phyloP scores from a whole-genome alignment of 805 yeast genomes.

The Saturnispora kantuleensis region DNA sequence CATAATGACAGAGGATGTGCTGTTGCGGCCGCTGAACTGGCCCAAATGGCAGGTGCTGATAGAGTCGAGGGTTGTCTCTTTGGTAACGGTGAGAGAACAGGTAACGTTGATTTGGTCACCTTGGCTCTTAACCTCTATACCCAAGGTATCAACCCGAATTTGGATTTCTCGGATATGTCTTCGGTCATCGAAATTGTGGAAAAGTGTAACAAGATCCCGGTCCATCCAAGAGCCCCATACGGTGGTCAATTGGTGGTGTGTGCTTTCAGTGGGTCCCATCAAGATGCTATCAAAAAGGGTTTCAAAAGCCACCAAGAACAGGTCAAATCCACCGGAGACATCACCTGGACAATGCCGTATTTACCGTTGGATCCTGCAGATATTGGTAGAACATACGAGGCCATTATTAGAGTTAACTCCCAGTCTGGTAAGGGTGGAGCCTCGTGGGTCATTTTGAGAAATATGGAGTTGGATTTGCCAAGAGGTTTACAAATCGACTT shows the following conservation, averaged over 20 bases:
- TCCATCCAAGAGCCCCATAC: slow-evolving; percentile 71
- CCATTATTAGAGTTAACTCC: slow-evolving; percentile 81
- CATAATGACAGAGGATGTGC: slow-evolving; percentile 85
- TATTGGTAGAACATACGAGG: slow-evolving; percentile 83
- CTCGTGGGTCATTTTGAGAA: slow-evolving; percentile 74
- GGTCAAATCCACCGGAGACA: slow-evolving; percentile 24
- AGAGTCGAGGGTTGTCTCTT: slow-evolving; percentile 79
- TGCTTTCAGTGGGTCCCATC: slow-evolving; percentile 81
- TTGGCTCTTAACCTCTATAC: slow-evolving; percentile 69
- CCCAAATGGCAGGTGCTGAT: slow-evolving; percentile 78
- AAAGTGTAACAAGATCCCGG: slow-evolving; percentile 72
- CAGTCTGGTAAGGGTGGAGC: slow-evolving; percentile 88
- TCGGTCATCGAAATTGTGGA: slow-evolving; percentile 65
- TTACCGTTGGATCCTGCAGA: slow-evolving; percentile 79
- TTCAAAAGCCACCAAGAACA: slow-evolving; percentile 39
- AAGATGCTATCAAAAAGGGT: slow-evolving; percentile 82
- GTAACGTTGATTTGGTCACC: slow-evolving; percentile 75
- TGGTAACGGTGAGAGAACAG: slow-evolving; percentile 84
- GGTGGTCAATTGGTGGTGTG: slow-evolving; percentile 78
- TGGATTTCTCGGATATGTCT: slow-evolving; percentile 61
- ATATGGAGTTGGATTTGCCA: slow-evolving; percentile 71
- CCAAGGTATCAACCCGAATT: slow-evolving; percentile 62
- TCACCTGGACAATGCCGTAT: slow-evolving; percentile 66
- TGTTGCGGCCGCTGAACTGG: slow-evolving; percentile 82
- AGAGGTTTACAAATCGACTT: slow-evolving; percentile 71